phyloP scores from a whole-genome alignment of 495 filamentous ascomycete genomes.

The Aspergillus egyptiacus region DNA sequence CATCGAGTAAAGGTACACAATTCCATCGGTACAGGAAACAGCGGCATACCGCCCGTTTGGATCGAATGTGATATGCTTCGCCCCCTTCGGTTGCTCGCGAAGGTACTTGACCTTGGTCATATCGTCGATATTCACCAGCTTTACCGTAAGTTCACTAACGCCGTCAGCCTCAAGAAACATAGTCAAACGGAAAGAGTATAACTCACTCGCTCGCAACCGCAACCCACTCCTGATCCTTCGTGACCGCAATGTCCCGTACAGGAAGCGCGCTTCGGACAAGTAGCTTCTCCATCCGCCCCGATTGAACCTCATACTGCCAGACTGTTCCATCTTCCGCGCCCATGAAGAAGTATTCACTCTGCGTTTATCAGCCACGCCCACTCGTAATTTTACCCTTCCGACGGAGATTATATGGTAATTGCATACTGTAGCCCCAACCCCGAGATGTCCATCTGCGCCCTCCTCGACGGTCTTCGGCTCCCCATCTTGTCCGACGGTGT shows the following conservation, averaged over 20 bases:
- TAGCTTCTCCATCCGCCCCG: slow-evolving; percentile 71
- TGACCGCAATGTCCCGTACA: slow-evolving; percentile 77
- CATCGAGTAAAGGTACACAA: slow-evolving; percentile 83
- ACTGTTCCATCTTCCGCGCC: slow-evolving; percentile 93
- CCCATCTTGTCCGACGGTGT: slow-evolving; percentile 81
- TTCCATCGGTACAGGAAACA: slow-evolving; percentile 80
- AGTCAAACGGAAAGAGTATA: neutral
- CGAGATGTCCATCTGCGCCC: slow-evolving; percentile 71
- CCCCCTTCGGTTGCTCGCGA: slow-evolving; percentile 72
- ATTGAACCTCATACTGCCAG: slow-evolving; percentile 71
- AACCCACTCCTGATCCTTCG: slow-evolving; percentile 77
- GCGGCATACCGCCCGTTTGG: slow-evolving; percentile 69
- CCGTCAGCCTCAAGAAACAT: slow-evolving; percentile 10
- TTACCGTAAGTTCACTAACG: slow-evolving; percentile 72
- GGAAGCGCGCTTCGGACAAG: slow-evolving; percentile 77
- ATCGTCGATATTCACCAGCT: slow-evolving; percentile 75
- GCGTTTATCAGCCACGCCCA: slow-evolving; percentile 2
- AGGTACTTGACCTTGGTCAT: slow-evolving; percentile 68
- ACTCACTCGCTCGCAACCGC: slow-evolving; percentile 90
- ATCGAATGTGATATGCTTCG: slow-evolving; percentile 87
- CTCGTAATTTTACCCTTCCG: neutral
- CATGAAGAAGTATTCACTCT: slow-evolving; percentile 78
- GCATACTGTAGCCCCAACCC: slow-evolving; percentile 66
- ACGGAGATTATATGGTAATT: neutral
- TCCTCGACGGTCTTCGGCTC: slow-evolving; percentile 89